Evolutionary conservation across 176 grass and related monocot species (phyloP), one percentile per base, ranked within the genome.

Genomic region (Panicum miliaceum): DNA sequence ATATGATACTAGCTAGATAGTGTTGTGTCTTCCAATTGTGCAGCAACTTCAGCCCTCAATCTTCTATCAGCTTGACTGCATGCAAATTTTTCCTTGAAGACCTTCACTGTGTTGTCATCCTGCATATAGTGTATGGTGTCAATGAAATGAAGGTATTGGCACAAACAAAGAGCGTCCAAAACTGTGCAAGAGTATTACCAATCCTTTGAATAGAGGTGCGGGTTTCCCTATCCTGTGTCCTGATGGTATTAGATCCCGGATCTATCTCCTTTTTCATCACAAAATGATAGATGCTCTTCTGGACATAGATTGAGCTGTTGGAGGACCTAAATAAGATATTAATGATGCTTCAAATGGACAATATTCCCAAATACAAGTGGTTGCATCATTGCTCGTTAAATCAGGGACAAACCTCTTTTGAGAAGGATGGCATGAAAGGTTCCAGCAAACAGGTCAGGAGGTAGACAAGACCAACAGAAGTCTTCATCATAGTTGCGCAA

Each of bases 391-490:
- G 54, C 36, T 63, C 13, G 47, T 66, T 4, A 70, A 81, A 68
- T 19, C 43, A 77, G 9, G 67, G 57, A 85, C 41, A 79, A 48
- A 97, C 94, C 77, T 90, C 83, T 68, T 83, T 86, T 68, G 92
- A 90, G 68, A 94, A 92, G 58, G 92, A 92, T 26, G 92, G 92
- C 85, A 97, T 94, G 79, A 97, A 97, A 65, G 92, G 90, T 54
- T 95, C 93, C 46, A 92, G 78, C 45, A 95, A 92, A 82, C 78
- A 88, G 56, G 93, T 85, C 46, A 90, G 82, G 81, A 95, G 93
- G 48, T 90, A 84, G 27, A 92, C 88, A 84, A 92, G 69, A 64
- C 93, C 93, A 75, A 79, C 64, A 11, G 93, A 84, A 78, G 93
- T 92, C 77, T 95, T 95, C 70, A 95, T 86, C 66, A 95, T 85